Evolutionary conservation across 495 filamentous ascomycete genomes (phyloP), one percentile per base, ranked within the genome.

Genomic region (Aspergillus saccharolyticus): DNA sequence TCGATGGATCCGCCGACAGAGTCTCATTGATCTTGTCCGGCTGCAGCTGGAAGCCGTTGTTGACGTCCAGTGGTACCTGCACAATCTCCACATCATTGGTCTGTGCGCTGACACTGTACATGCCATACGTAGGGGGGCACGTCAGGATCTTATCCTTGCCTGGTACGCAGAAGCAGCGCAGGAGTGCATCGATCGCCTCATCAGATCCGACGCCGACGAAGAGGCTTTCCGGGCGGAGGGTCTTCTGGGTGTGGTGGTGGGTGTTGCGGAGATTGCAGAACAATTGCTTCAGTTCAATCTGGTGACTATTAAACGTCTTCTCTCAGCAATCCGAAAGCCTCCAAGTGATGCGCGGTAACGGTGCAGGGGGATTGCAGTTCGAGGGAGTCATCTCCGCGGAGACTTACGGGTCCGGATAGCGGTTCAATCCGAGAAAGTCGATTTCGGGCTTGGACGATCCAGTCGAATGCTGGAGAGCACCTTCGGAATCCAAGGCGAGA

Each of bases 111-210:
- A 97, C 94, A 20, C 83, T 79, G 74, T 98, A 97, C 94, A 98
- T 98, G 65, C 94, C 94, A 74, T 98, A 98, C 0, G 94, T 98
- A 0, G 95, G 94, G 19, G 94, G 94, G 66, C 91, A 97, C 22
- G 89, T 91, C 14, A 98, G 82, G 69, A 97, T 92, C 62, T 88
- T 89, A 72, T 97, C 95, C 52, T 77, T 78, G 20, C 90, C 89
- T 1, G 94, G 94, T 2, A 80, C 73, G 72, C 94, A 97, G 79
- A 98, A 98, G 72, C 87, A 90, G 50, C 94, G 85, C 33, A 97
- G 79, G 15, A 98, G 81, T 5, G 89, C 89, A 74, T 98, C 94
- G 71, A 98, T 96, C 45, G 88, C 91, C 75, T 98, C 94, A 72
- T 98, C 95, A 55, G 87, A 91, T 59, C 94, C 94, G 51, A 98